Evolutionary conservation across 129 eudicot genomes (phyloP).

Genomic region (Escallonia rubra): DNA sequence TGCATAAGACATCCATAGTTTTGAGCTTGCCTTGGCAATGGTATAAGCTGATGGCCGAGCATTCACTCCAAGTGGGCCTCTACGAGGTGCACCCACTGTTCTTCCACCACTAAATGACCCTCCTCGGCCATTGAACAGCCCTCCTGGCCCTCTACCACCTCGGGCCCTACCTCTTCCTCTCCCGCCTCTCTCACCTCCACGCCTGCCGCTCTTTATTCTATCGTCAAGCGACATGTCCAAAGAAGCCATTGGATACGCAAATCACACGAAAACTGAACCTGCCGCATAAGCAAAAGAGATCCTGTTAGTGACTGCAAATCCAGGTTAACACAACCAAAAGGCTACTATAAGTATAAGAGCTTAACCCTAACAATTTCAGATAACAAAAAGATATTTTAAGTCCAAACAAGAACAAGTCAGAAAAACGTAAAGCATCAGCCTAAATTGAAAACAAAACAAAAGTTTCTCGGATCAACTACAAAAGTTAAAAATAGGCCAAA

Average conservation of each 20-base stretch:
- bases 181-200: constrained; percentile 44
- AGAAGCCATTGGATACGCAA: constrained; percentile 47
- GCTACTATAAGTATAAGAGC: no score
- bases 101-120: constrained; percentile 62
- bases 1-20: constrained; percentile 64
- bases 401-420: no score
- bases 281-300: not conserved
- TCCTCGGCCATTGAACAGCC: constrained; percentile 8
- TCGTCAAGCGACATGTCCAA: constrained; percentile 76
- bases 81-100: constrained; percentile 57
- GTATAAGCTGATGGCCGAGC: constrained; percentile 59
- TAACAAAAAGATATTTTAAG: no score
- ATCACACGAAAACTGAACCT: constrained; percentile 18
- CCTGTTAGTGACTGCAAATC: no score
- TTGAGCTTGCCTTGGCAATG: constrained; percentile 98
- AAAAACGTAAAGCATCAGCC: no score
- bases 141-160: constrained; percentile 49
- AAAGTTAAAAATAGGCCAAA: no score
- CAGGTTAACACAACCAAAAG: no score
- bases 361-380: no score
- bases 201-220: constrained; percentile 71
- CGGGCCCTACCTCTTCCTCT: constrained; percentile 71
- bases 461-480: no score
- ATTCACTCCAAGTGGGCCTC: constrained; percentile 64
- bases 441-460: no score